Base-by-base conservation (phyloP, 331 rosid species). In the Stylosanthes scabra region DNA sequence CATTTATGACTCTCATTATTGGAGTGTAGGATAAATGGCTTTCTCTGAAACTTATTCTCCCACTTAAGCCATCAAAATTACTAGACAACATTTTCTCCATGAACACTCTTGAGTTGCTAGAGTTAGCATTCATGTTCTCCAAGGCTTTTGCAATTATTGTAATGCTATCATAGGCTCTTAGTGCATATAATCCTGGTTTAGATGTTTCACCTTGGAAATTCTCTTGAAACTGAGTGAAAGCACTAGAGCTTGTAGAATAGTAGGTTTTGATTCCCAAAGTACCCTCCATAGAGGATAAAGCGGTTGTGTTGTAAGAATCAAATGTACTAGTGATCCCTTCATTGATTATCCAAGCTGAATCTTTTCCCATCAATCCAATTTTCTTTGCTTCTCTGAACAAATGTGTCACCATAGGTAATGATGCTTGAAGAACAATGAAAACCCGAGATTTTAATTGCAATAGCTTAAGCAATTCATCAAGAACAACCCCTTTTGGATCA, bases 301-400 rank as follows among this genome's bases (percentile, higher is more conserved):
- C 77, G 28, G 86, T 11, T 50, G 39, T 45, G 37, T 80, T 64
- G 15, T 54, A 78, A 28, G 47, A 76, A 20, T 76, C 83, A 37
- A 85, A 77, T 73, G 71, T 72, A 68, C 70, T 66, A 67, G 88
- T 14, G 63, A 88, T 54, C 25, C 72, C 75, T 16, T 86, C 85
- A 56, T 85, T 73, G 80, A 90, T 65, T 42, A 88, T 86, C 93
- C 93, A 88, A 71, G 80, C 83, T 9, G 96, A 83, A 0, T 80
- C 86, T 3, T 27, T 74, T 61, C 56, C 84, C 63, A 86, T 54
- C 25, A 85, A 71, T 75, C 83, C 89, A 69, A 77, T 8, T 31
- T 78, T 37, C 71, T 79, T 85, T 40, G 93, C 93, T 74, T 80
- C 89, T 54, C 74, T 78, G 40, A 88, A 88, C 64, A 90, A 74